Base-by-base conservation (phyloP, 306 rosid species). In the Citrullus colocynthis region DNA sequence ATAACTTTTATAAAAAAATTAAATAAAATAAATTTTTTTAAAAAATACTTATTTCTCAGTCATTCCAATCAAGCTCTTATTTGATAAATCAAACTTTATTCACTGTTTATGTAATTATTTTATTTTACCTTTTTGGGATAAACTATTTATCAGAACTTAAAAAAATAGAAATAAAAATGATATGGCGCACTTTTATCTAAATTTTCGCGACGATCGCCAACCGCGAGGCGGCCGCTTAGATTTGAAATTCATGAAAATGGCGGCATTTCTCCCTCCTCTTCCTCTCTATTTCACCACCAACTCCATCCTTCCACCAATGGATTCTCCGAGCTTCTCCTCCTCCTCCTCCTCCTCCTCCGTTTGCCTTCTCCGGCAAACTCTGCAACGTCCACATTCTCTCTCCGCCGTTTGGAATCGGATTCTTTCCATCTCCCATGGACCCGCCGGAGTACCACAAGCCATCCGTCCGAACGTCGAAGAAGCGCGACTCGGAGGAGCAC, bases 201-300 rank as follows among this genome's bases (percentile, higher is more conserved):
- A 28, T 28, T 30, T 13, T 73, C 28, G 60, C 14, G 9, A 73
- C 15, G 14, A 73, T 30, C 61, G 15, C 3, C 60, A 16, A 45
- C 76, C 57, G 58, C 45, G 42, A 74, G 37, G 32, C 10, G 16
- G 77, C 4, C 39, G 77, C 28, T 67, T 4, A 44, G 59, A 51
- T 74, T 74, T 74, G 62, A 74, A 74, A 74, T 72, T 70, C 57
- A 73, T 74, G 45, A 54, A 74, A 74, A 74, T 32, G 78, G 78
- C 78, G 78, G 49, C 39, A 74, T 74, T 74, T 52, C 63, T 74
- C 78, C 78, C 78, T 54, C 77, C 58, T 21, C 28, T 16, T 16
- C 60, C 30, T 30, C 63, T 36, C 48, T 72, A 48, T 51, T 72
- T 72, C 77, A 70, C 14, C 54, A 12, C 44, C 42, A n/a, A 9